Evolutionary conservation across 2,329 filamentous ascomycete species (phyloP).

Genomic region (Chrysoporthe cubensis): DNA sequence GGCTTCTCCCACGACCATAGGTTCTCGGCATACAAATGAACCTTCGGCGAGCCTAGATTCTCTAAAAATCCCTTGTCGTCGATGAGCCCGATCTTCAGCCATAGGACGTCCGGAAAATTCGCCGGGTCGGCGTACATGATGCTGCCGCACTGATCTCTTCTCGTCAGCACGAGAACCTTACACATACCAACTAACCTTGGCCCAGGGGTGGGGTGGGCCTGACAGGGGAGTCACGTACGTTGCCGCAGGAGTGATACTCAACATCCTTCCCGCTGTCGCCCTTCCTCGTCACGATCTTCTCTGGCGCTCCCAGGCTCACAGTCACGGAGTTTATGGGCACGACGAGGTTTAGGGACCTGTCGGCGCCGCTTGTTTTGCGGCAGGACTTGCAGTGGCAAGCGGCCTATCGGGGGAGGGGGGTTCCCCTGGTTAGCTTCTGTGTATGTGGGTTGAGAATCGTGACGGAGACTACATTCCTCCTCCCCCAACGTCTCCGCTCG

Average conservation of each 20-base stretch:
- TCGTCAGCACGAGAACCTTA: not conserved
- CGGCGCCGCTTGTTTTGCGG: constrained; percentile 23
- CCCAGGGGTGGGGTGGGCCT: not conserved
- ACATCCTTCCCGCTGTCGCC: constrained; percentile 20
- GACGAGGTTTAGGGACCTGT: constrained; percentile 20
- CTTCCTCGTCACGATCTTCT: constrained; percentile 18
- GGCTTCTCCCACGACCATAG: constrained; percentile 21
- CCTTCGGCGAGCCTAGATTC: constrained; percentile 11
- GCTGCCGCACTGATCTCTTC: constrained; percentile 12
- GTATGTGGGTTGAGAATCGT: not conserved
- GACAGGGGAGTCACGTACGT: constrained; percentile 4
- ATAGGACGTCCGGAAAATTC: not conserved
- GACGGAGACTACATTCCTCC: not conserved
- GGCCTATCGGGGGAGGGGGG: not conserved
- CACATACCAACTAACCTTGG: not conserved
- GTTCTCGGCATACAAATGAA: constrained; percentile 16
- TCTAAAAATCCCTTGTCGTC: constrained; percentile 20
- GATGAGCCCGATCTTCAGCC: constrained; percentile 21
- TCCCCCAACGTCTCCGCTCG: too few relatives aligned
- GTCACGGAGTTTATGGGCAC: constrained; percentile 13
- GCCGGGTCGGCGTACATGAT: constrained; percentile 14
- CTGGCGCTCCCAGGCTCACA: constrained; percentile 11
- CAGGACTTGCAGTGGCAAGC: constrained; percentile 22
- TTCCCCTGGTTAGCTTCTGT: not conserved
- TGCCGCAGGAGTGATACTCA: constrained; percentile 18